Percentiles rank a stretch among this genome's conserved stretches.
Evolutionary conservation across 768 basidiomycete species (phyloP).

Genomic region (Saitozyma sp.): DNA sequence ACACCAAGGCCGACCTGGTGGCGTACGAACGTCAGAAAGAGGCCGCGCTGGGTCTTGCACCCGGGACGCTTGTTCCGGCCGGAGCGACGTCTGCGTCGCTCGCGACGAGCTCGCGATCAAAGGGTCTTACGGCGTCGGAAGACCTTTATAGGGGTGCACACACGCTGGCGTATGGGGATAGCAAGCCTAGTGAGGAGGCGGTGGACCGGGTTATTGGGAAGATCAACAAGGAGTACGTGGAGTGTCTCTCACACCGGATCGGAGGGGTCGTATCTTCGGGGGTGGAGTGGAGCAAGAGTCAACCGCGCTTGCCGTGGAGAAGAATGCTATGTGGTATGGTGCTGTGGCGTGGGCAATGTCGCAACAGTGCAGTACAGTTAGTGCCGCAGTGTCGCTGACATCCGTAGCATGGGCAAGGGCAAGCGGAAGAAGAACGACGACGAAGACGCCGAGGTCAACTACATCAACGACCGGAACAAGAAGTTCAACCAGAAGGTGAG

Average conservation of each 20-base stretch:
- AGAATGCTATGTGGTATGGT: not conserved
- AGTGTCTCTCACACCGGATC: too few species aligned
- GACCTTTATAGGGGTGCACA: slow-evolving; percentile 91
- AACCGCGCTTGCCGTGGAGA: not conserved
- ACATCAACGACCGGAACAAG: slow-evolving; percentile 97
- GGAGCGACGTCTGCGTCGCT: slow-evolving; percentile 42
- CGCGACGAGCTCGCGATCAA: slow-evolving; percentile 32
- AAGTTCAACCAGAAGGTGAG: slow-evolving; percentile 88
- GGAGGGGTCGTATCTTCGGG: too few species aligned
- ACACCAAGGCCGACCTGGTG: slow-evolving; percentile 80
- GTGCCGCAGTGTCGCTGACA: not conserved
- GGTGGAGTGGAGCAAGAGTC: too few species aligned
- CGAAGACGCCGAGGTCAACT: slow-evolving; percentile 93
- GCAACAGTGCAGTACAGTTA: too few species aligned
- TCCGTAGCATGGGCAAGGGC: slow-evolving; percentile 64
- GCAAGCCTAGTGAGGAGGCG: slow-evolving; percentile 90
- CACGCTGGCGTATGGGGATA: slow-evolving; percentile 88
- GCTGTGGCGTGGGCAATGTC: too few species aligned
- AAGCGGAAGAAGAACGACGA: slow-evolving; percentile 92
- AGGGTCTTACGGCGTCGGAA: slow-evolving; percentile 60
- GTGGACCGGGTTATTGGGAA: slow-evolving; percentile 88
- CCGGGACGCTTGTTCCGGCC: slow-evolving; percentile 62
- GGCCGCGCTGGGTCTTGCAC: slow-evolving; percentile 69
- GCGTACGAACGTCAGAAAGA: slow-evolving; percentile 89
- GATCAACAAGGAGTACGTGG: slow-evolving; percentile 88